Base-by-base conservation (phyloP, 768 basidiomycete species). In the Hypsizygus marmoreus region DNA sequence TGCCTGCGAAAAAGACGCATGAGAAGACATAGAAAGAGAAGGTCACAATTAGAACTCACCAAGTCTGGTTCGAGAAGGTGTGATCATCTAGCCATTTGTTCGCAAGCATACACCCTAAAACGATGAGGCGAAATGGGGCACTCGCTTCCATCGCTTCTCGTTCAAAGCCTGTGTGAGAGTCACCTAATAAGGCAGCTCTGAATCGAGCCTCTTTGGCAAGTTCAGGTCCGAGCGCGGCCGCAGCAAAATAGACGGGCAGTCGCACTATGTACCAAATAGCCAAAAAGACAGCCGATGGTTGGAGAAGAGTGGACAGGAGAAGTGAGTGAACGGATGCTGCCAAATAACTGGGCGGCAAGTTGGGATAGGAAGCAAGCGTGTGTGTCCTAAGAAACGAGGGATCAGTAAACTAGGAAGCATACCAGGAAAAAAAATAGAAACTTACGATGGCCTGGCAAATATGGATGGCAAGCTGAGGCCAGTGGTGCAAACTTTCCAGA, bases 31-130 rank as follows among this genome's bases (percentile, higher is more conserved):
- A 41, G 34, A 25, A 41, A 16, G 40, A 29, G 13, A 22, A 39
- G 17, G 20, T 22, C 36, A 33, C 29, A 28, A 30, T n/a, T n/a
- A n/a, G n/a, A 33, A 62, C 82, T 49, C 62, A 89, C 89, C 89
- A 91, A 43, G 89, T 91, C 70, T 89, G 91, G 68, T 91, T 91
- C 30, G 88, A 90, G 65, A 91, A 91, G 0, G 89, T 91, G 58
- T 91, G 89, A 55, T 91, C 89, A 53, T 91, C 88, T 53, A 91
- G 60, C 89, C 89, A 91, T 67, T 91, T 91, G 64, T 91, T 91
- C 14, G 88, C 87, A 25, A 91, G 70, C 88, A 91, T 90, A 51
- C 82, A 89, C 14, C 89, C 89, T 17, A 91, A 72, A 17, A 91
- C 77, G 47, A 91, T 72, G 32, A 91, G 72, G 42, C 86, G 80